These are phyloP conservation scores for Pyricularia sp. DNA, from an alignment of 2,329 filamentous ascomycete species.

Conservation along the genomic window DNA sequence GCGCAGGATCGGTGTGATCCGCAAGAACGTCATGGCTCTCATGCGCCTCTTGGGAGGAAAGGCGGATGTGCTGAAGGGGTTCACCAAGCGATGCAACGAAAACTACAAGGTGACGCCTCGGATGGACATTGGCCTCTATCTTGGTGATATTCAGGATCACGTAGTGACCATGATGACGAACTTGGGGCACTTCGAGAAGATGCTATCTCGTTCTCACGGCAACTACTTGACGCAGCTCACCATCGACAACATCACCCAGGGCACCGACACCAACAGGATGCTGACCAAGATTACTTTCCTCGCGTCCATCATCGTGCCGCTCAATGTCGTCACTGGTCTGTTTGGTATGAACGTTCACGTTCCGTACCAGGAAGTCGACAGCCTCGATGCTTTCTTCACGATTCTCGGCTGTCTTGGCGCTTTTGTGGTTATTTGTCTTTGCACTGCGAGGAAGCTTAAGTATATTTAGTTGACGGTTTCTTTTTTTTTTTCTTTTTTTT, in stretches of 20 bases:
- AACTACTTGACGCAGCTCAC: conserved; percentile 94
- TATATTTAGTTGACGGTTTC: conserved; percentile 29
- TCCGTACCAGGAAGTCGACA: conserved; percentile 46
- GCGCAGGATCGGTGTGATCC: conserved; percentile 77
- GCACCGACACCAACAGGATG: conserved; percentile 79
- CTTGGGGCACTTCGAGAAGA: conserved; percentile 92
- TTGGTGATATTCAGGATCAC: conserved; percentile 97
- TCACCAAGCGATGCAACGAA: conserved; percentile 97
- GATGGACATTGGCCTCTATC: conserved; percentile 92
- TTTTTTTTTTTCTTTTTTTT: neutral
- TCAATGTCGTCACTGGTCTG: conserved; percentile 82
- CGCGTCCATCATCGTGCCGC: conserved; percentile 88
- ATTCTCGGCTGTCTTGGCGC: conserved; percentile 42
- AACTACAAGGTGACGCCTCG: conserved; percentile 92
- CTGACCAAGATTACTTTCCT: conserved; percentile 93
- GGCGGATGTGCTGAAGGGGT: conserved; percentile 95
- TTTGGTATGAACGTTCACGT: conserved; percentile 84
- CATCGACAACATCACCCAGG: conserved; percentile 82
- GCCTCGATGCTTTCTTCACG: conserved; percentile 45
- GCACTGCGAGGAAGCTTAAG: conserved; percentile 31
- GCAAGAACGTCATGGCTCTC: conserved; percentile 90
- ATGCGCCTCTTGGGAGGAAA: conserved; percentile 92
- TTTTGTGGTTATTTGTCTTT: conserved; percentile 37
- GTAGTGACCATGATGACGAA: conserved; percentile 99
- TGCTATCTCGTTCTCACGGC: conserved; percentile 85